Evolutionary conservation across 768 basidiomycete genomes (phyloP), one percentile per base, ranked within the genome.

Genomic region (Gautieria morchelliformis): DNA sequence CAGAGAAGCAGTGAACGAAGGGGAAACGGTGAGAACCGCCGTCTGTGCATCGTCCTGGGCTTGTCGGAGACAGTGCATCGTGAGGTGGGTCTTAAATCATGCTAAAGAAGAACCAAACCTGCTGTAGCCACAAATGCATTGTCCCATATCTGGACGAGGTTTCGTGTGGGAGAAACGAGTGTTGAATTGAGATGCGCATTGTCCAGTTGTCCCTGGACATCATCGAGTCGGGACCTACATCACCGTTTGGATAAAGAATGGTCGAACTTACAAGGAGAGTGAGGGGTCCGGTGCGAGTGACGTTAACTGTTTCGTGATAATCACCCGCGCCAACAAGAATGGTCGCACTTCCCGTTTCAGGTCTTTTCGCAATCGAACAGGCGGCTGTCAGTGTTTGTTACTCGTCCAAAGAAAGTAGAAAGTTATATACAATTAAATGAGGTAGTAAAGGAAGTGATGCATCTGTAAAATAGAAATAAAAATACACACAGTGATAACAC

Each of bases 261-360:
- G 20, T 27, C 15, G 33, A 11, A 33, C 68, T 61, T 61, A 83
- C 84, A 33, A 87, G 68, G 19, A 86, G 69, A 0, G 78, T 82
- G 39, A 85, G 67, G 17, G 83, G 78, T 1, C 70, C 79, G 52
- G 64, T 66, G 42, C 81, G 71, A 0, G 82, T 78, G 19, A 86
- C 69, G 53, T 82, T 84, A 5, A 86, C 63, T 0, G 73, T 75
- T 67, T 85, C 84, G 50, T 77, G 75, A 59, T 85, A 87, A 50
- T 77, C 72, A 7, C 85, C 85, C 54, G 70, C 69, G 0, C 73
- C 83, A 40, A 87, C 72, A 27, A 85, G 75, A 39, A 86, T 81
- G 1, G 70, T 70, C 0, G 73, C 77, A 4, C 59, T 30, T 4
- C 72, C 74, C 8, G 67, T 63, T 27, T 71, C 62, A 0, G 78